A percentile compares a stretch with the other conserved stretches of the same genome.
These are phyloP conservation scores for Melastoma malabathricum DNA, from an alignment of 345 rosid genomes.

Conservation along the genomic window DNA sequence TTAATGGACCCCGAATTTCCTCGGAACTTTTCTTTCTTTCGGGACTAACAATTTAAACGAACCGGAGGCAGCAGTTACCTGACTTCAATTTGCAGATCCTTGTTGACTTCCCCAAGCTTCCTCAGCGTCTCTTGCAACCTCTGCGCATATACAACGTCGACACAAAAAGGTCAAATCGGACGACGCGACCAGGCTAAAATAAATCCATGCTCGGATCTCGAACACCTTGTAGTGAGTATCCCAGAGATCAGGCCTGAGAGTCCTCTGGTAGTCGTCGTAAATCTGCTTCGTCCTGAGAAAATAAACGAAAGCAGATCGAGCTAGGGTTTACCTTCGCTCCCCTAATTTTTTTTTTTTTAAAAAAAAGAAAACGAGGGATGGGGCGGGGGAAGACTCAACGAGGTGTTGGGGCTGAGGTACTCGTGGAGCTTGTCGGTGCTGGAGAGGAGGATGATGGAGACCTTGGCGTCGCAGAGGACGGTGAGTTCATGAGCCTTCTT, in stretches of 20 bases:
- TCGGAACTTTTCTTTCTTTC: background rate
- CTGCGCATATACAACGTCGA: background rate
- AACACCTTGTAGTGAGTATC: conserved; percentile 4
- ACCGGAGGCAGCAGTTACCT: background rate
- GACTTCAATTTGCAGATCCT: conserved; percentile 5
- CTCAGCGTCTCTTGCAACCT: conserved; percentile 5
- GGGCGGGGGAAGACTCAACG: background rate
- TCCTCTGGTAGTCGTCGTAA: conserved; percentile 7
- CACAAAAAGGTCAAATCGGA: background rate
- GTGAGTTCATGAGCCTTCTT: conserved; percentile 12
- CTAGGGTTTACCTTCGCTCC: conserved; percentile 1
- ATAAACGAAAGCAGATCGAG: background rate
- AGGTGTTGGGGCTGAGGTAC: conserved; percentile 8
- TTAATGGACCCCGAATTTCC: background rate
- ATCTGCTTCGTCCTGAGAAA: conserved; percentile 6
- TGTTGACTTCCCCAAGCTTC: conserved; percentile 5
- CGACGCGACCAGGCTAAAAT: background rate
- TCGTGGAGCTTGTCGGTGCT: conserved; percentile 7
- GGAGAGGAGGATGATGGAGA: conserved; percentile 9
- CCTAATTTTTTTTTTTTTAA: too few relatives aligned
- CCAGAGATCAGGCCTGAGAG: conserved; percentile 4
- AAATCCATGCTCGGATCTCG: background rate
- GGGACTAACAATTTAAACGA: background rate
- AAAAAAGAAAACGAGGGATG: too few relatives aligned
- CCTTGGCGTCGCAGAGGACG: conserved; percentile 12